Evolutionary conservation across 805 yeast genomes (phyloP), one percentile per base, ranked within the genome.

Genomic region (Phaffomyces thermotolerans): DNA sequence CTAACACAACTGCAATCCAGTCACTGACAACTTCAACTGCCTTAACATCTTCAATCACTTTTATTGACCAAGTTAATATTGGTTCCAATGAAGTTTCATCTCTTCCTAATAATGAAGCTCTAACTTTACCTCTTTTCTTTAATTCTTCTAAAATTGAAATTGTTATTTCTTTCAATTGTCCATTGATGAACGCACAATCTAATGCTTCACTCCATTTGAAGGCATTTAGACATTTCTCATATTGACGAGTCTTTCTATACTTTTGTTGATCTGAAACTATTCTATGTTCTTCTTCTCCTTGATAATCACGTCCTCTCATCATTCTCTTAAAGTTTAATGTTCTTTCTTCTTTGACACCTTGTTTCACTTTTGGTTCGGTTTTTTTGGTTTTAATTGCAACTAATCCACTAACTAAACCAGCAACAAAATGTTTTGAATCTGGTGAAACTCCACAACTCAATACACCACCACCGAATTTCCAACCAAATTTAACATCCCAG

Each of bases 391-490:
- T 76, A 41, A 93, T 84, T 8, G 96, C 81, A 39, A 93, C 67
- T 45, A 93, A 69, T 6, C 99, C 99, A 1, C 95, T 81, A 8
- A 90, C 81, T 52, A 93, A 73, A 40, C 99, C 99, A 14, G 93
- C 86, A 32, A 87, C 96, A 51, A 93, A 74, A 68, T 93, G 98
- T 66, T 85, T 84, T 53, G 79, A 55, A 51, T 81, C 76, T 24
- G 98, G 97, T 8, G 96, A 87, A 10, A 87, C 83, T 13, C 90
- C 98, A 60, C 95, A 81, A 54, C 87, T 73, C 53, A 93, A 69
- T 0, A 93, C 96, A 34, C 95, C 95, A 22, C 91, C 88, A 31
- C 96, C 96, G 59, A 85, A 91, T 65, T 90, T 91, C 97, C 98
- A 91, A 39, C 97, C 97, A 60, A 89, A 91, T 61, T 84, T 86